Percentiles rank a stretch among this genome's conserved stretches.
These are phyloP conservation scores for barrel medic (Medicago truncatula) DNA, from an alignment of 306 rosid genomes.

Conservation along the genomic window DNA sequence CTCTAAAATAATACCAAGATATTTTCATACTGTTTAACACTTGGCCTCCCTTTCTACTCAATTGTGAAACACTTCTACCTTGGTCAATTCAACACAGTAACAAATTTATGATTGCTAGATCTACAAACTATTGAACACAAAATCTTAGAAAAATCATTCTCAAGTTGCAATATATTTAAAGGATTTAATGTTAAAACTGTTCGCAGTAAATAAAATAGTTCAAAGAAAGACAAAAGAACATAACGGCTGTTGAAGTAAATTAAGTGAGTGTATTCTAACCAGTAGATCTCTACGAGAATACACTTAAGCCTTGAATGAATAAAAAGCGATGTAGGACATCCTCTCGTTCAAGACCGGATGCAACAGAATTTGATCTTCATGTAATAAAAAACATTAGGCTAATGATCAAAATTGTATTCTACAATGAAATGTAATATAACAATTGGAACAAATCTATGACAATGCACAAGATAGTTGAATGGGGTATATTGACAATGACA, in stretches of 20 bases:
- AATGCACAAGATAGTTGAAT: not conserved
- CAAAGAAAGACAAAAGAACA: slow-evolving; percentile 5
- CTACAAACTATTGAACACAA: not conserved
- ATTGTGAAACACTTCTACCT: slow-evolving; percentile 22
- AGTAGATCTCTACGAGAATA: slow-evolving; percentile 65
- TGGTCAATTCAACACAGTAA: slow-evolving; percentile 17
- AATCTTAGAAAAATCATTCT: slow-evolving; percentile 11
- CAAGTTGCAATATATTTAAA: not conserved
- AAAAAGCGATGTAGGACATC: slow-evolving; percentile 66
- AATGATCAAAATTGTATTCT: not conserved
- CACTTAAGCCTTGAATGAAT: slow-evolving; percentile 67
- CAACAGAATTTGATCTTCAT: slow-evolving; percentile 76
- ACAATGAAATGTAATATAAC: slow-evolving; percentile 22
- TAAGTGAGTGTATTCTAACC: slow-evolving; percentile 61
- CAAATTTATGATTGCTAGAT: not conserved
- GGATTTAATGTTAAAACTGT: slow-evolving; percentile 6
- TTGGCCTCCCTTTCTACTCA: slow-evolving; percentile 21
- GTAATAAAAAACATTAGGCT: slow-evolving; percentile 7
- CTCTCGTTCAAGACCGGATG: slow-evolving; percentile 68
- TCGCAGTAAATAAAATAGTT: not conserved
- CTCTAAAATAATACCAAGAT: not conserved
- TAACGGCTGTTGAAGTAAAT: not conserved
- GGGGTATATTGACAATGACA: not conserved
- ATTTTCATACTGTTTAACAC: not conserved
- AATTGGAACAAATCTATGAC: slow-evolving; percentile 22